Evolutionary conservation across 1,139 yeast genomes (phyloP).

Genomic region (Diutina pseudorugosa): DNA sequence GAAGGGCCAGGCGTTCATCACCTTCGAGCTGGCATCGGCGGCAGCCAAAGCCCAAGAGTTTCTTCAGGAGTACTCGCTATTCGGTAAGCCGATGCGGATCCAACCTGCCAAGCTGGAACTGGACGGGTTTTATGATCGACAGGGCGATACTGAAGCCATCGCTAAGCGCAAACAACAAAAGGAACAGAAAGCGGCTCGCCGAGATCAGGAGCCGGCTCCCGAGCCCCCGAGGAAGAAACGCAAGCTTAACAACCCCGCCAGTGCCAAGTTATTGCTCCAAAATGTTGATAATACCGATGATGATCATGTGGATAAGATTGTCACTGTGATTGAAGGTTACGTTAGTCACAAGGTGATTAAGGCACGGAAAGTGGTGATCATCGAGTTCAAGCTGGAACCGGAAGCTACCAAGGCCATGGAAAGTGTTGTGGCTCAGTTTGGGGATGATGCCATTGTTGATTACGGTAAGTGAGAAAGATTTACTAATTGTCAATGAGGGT

Average conservation of each 20-base stretch:
- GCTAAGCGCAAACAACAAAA: constrained; percentile 8
- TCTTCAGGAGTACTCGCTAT: constrained; percentile 32
- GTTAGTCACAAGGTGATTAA: background rate
- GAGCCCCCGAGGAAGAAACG: constrained; percentile 11
- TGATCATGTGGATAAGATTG: background rate
- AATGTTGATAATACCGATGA: background rate
- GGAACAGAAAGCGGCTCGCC: constrained; percentile 11
- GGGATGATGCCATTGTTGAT: background rate
- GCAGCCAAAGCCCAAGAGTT: constrained; percentile 40
- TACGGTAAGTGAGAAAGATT: background rate
- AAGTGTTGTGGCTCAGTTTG: background rate
- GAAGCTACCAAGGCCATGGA: background rate
- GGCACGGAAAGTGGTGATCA: constrained; percentile 2
- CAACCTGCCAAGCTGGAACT: constrained; percentile 33
- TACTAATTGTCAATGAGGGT: background rate
- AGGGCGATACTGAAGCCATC: constrained; percentile 8
- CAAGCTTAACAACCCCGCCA: background rate
- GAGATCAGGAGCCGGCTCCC: constrained; percentile 9
- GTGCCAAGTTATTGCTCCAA: constrained; percentile 1
- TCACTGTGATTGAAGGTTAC: background rate
- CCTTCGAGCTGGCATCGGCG: constrained; percentile 31
- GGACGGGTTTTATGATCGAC: constrained; percentile 19
- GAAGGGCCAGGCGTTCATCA: constrained; percentile 83
- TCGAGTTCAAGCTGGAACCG: background rate
- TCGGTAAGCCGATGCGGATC: constrained; percentile 42